Evolutionary conservation across 305 asterid genomes (phyloP), one percentile per base, ranked within the genome.

Genomic region (Petunia hybrid): DNA sequence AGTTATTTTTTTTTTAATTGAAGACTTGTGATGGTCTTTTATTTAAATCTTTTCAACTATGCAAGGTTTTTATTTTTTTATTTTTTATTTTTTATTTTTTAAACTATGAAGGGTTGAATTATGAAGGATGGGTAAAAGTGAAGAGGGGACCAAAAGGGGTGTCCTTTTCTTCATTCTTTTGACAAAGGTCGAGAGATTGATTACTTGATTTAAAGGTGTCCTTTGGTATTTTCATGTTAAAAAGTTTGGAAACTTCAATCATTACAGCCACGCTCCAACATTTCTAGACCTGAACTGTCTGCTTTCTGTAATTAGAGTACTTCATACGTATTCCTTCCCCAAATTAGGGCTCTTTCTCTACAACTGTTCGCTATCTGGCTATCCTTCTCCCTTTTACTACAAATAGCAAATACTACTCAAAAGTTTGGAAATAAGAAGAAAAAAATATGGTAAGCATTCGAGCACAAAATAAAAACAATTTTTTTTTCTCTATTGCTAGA

Each of bases 241-340:
- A 81, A 84, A 51, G 66, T 59, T 43, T 3, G 39, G 56, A 79
- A 81, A 46, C 55, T 64, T 81, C 87, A 87, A 91, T 89, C 89
- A 91, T 92, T 86, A 84, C 83, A 80, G 46, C 92, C 94, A 92
- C 88, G 91, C 92, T 87, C 93, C 90, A 86, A 84, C 84, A 81
- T 84, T 82, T 64, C 89, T 74, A 53, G 12, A 63, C 62, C 41
- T 87, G 78, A 86, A 82, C 85, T 79, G 75, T 46, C 83, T 56
- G 14, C 31, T 12, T 51, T 36, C 78, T 73, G 46, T 73, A 48
- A 56, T 56, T 8, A 48, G 56, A 48, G 56, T 48, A 9, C 14
- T 13, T 2, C 56, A 51, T 73, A 73, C 48, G 46, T 73, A 73
- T 73, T 51, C 63, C 46, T 51, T 4, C 63, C 64, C 36, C 46